A percentile compares a stretch with the other conserved stretches of the same genome.
These are phyloP conservation scores for Neurospora sp. DNA, from an alignment of 495 filamentous ascomycete genomes.

Conservation along the genomic window DNA sequence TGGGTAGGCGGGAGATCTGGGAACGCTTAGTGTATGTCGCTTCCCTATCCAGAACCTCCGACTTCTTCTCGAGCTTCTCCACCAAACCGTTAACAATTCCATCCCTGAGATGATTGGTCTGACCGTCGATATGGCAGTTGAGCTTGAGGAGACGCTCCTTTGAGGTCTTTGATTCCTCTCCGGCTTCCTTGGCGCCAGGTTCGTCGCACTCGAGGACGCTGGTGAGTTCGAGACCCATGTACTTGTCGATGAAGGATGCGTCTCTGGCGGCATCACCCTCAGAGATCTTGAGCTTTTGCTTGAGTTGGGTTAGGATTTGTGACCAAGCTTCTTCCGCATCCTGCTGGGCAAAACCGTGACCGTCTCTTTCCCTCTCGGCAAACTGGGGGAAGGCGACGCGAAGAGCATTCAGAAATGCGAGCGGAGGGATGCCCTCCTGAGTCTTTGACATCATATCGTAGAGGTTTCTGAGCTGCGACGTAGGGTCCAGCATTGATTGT, in stretches of 20 bases:
- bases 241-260: conserved; percentile 78
- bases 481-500: conserved; percentile 55
- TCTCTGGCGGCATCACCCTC: conserved; percentile 38
- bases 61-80: conserved; percentile 86
- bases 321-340: conserved; percentile 99
- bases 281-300: conserved; percentile 64
- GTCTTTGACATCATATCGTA: conserved; percentile 93
- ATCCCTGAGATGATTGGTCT: conserved; percentile 82
- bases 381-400: conserved; percentile 86
- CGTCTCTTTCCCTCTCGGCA: conserved; percentile 70
- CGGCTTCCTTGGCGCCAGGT: conserved; percentile 58
- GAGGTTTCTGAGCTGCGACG: conserved; percentile 68
- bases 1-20: conserved; percentile 77
- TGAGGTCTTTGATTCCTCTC: conserved; percentile 55
- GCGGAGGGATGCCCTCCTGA: conserved; percentile 75
- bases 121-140: conserved; percentile 81
- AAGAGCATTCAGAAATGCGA: conserved; percentile 76
- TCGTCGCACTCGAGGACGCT: conserved; percentile 78
- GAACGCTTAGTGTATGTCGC: conserved; percentile 82
- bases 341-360: conserved; percentile 83
- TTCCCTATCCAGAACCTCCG: conserved; percentile 65
- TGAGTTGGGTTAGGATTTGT: conserved; percentile 81
- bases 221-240: conserved; percentile 71
- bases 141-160: conserved; percentile 83
- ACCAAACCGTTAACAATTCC: conserved; percentile 71